Conservation (phyloP, 805 yeast genomes). For the Nematodospora valgi region DNA sequence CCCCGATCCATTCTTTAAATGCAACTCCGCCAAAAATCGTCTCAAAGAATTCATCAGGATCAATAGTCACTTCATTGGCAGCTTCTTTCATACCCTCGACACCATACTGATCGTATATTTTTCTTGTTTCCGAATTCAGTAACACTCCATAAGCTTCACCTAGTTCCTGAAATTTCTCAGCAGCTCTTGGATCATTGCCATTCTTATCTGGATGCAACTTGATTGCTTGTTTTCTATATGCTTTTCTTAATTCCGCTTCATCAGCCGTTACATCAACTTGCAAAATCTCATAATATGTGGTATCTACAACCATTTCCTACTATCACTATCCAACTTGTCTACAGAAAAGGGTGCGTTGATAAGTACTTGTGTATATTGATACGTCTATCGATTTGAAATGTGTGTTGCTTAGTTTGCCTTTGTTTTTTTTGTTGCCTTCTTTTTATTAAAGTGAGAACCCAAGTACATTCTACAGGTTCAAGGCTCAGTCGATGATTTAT, state of each 20-base stretch:
- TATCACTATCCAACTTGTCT: no score
- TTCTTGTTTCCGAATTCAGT: conserved; percentile 66
- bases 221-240: conserved; percentile 88
- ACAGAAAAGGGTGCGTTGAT: no score
- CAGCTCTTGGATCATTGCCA: conserved; percentile 91
- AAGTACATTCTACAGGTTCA: no score
- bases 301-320: conserved; percentile 87
- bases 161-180: conserved; percentile 73
- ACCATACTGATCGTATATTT: conserved; percentile 81
- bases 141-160: conserved; percentile 73
- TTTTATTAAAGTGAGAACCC: no score
- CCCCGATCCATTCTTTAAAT: conserved; percentile 82
- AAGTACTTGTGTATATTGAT: no score
- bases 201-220: conserved; percentile 93
- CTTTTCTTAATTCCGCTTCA: conserved; percentile 82
- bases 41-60: conserved; percentile 77
- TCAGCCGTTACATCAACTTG: conserved; percentile 69
- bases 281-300: conserved; percentile 79
- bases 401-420: no score
- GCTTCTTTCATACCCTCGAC: conserved; percentile 48
- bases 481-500: no score
- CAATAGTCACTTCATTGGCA: conserved; percentile 64
- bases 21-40: conserved; percentile 83
- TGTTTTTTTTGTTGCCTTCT: neutral
- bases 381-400: no score